Evolutionary conservation across 208 protist species (phyloP).

Genomic region (Pavlovales sp.): DNA sequence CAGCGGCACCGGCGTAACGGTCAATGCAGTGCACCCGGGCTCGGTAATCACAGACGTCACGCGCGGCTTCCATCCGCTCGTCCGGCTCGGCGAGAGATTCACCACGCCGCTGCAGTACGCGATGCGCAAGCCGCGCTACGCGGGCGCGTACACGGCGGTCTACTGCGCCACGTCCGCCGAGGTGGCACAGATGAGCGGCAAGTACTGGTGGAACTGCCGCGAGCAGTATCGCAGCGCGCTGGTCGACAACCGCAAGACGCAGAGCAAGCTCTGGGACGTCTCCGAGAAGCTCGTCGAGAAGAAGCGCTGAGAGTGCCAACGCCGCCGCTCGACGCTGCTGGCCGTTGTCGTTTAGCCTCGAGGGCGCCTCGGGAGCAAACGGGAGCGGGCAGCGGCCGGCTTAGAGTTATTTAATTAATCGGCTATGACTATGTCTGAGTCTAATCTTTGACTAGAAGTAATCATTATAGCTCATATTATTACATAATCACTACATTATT

Average conservation of each 20-base stretch:
- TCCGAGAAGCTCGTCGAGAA: neutral
- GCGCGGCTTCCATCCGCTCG: neutral
- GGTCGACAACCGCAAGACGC: neutral
- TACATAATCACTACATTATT: no score
- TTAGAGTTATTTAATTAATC: no score
- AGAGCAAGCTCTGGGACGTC: neutral
- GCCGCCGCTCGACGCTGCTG: no score
- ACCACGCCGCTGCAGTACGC: neutral
- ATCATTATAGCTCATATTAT: no score
- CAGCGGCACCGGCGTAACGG: neutral
- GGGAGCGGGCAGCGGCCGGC: no score
- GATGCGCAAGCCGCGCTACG: neutral
- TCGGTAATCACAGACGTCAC: slow-evolving; percentile 5
- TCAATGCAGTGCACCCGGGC: slow-evolving; percentile 27
- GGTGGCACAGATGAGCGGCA: neutral
- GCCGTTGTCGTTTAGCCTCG: no score
- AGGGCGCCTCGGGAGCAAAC: no score
- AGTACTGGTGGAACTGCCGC: neutral
- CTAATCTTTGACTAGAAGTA: no score
- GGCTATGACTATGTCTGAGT: no score
- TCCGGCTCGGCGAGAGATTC: neutral
- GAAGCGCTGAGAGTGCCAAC: no score
- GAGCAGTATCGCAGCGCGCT: neutral
- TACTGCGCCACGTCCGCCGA: slow-evolving; percentile 1
- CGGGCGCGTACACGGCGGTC: slow-evolving; percentile 21